Evolutionary conservation across 331 rosid genomes (phyloP), one percentile per base, ranked within the genome.

Genomic region (Malus hybrid): DNA sequence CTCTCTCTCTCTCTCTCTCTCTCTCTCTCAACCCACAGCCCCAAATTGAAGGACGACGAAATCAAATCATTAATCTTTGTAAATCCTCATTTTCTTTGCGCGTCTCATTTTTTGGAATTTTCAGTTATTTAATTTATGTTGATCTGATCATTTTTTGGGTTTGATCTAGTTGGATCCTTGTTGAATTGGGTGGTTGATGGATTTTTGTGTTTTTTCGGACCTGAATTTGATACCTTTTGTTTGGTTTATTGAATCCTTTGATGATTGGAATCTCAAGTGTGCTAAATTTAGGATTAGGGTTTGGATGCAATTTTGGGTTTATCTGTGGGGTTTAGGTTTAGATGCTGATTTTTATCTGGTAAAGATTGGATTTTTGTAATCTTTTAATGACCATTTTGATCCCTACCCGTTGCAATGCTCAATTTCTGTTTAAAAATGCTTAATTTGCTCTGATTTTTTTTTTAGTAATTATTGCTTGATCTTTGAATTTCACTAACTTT

Each of bases 61-160:
- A 63, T 54, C 67, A 32, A 42, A 62, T 28, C 34, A 62, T 29
- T 50, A 78, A 61, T 79, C 72, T 36, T 7, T 64, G 90, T 86
- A 86, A 86, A 81, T 86, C 74, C 84, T 88, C 82, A 10, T 33
- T 72, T 66, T 33, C 80, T 66, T 70, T 34, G 57, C 48, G 14
- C 14, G 48, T 42, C 48, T 42, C 14, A 5, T 66, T 80, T 70
- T 85, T 10, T 33, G 34, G 6, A 13, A 19, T n/a, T 66, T 60
- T 29, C 7, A 27, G 28, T 59, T 22, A 27, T 72, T 82, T 72
- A 59, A 42, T 14, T 42, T 20, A 24, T 79, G 54, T 15, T 22
- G 77, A 67, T 66, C 31, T 75, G 71, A 56, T 86, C 54, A 22
- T 28, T 70, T 70, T 34, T 48, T 12, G 57, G 29, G 82, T 72